A percentile compares a stretch with the other conserved stretches of the same genome.
These are phyloP conservation scores for Davidsoniella eucalypti DNA, from an alignment of 2,329 filamentous ascomycete species.

Conservation along the genomic window DNA sequence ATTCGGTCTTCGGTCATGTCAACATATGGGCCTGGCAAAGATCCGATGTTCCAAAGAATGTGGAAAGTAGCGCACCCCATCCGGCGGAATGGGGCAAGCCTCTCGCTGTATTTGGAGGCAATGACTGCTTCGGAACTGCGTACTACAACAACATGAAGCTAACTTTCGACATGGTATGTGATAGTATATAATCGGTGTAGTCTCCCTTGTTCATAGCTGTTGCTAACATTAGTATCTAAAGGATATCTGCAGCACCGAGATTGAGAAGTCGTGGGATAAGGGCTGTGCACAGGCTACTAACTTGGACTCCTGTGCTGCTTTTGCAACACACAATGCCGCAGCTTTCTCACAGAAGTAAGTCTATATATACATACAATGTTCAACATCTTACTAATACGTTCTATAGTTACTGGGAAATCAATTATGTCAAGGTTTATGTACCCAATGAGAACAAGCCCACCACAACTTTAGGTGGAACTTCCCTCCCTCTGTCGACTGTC, in stretches of 20 bases:
- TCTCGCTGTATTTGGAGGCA: conserved; percentile 48
- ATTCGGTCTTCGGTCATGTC: background rate
- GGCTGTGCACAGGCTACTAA: conserved; percentile 21
- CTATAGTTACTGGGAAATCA: conserved; percentile 35
- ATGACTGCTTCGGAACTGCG: conserved; percentile 44
- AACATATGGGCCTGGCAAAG: conserved; percentile 61
- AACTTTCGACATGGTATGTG: conserved; percentile 47
- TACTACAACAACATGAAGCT: conserved; percentile 56
- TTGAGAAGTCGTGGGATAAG: conserved; percentile 30
- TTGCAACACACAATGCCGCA: conserved; percentile 14
- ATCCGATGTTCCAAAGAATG: conserved; percentile 46
- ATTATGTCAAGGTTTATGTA: conserved; percentile 33
- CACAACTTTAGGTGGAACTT: conserved; percentile 1
- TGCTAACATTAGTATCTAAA: conserved; percentile 15
- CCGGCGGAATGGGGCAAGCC: conserved; percentile 54
- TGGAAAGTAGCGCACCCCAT: conserved; percentile 39
- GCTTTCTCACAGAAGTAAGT: conserved; percentile 9
- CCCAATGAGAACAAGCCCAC: conserved; percentile 10
- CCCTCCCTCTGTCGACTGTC: background rate
- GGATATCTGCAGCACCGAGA: conserved; percentile 67
- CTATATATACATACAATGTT: background rate
- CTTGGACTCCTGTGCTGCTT: conserved; percentile 25
- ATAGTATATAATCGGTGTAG: too few relatives aligned
- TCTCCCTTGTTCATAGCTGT: background rate
- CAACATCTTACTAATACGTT: background rate